Percentiles rank a stretch among this genome's conserved stretches.
phyloP scores from a whole-genome alignment of 2,329 filamentous ascomycete species.

The Lanzia echinophila region DNA sequence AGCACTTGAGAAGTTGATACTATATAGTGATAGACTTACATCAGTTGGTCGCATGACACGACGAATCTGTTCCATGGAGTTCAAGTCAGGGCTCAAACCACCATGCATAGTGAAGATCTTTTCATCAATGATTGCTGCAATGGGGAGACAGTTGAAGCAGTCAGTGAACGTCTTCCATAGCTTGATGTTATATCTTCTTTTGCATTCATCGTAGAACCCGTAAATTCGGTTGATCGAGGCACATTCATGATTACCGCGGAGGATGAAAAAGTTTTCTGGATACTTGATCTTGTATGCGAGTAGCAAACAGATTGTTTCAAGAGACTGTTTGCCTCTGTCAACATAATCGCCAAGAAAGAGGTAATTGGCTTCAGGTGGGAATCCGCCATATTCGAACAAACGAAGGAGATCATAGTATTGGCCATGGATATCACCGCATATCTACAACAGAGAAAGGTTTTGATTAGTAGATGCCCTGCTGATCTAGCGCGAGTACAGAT shows the following conservation, averaged over 20 bases:
- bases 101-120: slow-evolving; percentile 99
- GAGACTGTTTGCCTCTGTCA: slow-evolving; percentile 96
- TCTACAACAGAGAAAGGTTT: slow-evolving; percentile 46
- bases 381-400: slow-evolving; percentile 96
- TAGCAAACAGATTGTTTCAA: slow-evolving; percentile 95
- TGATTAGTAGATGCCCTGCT: slow-evolving; percentile 9
- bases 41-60: slow-evolving; percentile 98
- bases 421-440: slow-evolving; percentile 97
- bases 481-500: neutral
- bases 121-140: slow-evolving; percentile 97
- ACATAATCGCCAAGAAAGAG: slow-evolving; percentile 99
- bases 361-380: slow-evolving; percentile 98
- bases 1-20: slow-evolving; percentile 21
- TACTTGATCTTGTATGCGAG: slow-evolving; percentile 99
- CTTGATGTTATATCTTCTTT: slow-evolving; percentile 98
- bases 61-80: slow-evolving; percentile 99
- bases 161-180: slow-evolving; percentile 99
- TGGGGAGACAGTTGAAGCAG: slow-evolving; percentile 98
- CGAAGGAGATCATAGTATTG: slow-evolving; percentile 98
- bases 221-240: slow-evolving; percentile 99
- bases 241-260: slow-evolving; percentile 98
- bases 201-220: slow-evolving; percentile 99
- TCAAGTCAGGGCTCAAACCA: slow-evolving; percentile 90
- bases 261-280: slow-evolving; percentile 98
- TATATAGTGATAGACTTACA: slow-evolving; percentile 52